Evolutionary conservation across 345 rosid genomes (phyloP).

Genomic region (Dipteronia dyeriana): DNA sequence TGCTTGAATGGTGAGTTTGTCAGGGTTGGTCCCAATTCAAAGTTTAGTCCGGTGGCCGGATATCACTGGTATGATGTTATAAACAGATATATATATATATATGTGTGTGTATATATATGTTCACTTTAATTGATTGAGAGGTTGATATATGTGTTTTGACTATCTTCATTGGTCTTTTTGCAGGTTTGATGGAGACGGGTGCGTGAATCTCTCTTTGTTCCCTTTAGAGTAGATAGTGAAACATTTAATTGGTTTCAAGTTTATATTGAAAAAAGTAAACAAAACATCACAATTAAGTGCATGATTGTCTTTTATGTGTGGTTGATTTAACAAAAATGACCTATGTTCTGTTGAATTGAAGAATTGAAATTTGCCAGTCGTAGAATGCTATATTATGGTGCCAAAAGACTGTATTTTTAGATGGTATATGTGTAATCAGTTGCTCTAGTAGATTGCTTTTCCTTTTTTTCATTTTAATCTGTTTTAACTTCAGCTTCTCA

Average conservation of each 20-base stretch:
- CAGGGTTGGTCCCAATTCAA: constrained; percentile 95
- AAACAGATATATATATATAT: neutral
- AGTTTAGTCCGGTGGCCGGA: constrained; percentile 88
- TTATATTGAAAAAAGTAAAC: neutral
- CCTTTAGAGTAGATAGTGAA: neutral
- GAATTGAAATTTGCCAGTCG: neutral
- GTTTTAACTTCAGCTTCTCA: too few relatives aligned
- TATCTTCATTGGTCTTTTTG: constrained; percentile 19
- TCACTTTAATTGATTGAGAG: neutral
- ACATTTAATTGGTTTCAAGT: neutral
- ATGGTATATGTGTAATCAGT: too few relatives aligned
- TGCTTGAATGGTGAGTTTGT: constrained; percentile 97
- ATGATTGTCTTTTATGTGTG: neutral
- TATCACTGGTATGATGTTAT: constrained; percentile 68
- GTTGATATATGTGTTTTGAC: neutral
- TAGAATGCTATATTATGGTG: neutral
- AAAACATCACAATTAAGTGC: too few relatives aligned
- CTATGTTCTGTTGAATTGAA: neutral
- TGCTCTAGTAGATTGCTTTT: too few relatives aligned
- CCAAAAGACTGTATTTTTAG: too few relatives aligned
- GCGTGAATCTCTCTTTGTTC: constrained; percentile 28
- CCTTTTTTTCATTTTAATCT: too few relatives aligned
- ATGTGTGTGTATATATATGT: too few relatives aligned
- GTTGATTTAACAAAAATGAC: neutral
- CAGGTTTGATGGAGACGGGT: constrained; percentile 99